Base-by-base conservation (phyloP, 352 stramenopile genomes). In the Pythium insidiosum region DNA sequence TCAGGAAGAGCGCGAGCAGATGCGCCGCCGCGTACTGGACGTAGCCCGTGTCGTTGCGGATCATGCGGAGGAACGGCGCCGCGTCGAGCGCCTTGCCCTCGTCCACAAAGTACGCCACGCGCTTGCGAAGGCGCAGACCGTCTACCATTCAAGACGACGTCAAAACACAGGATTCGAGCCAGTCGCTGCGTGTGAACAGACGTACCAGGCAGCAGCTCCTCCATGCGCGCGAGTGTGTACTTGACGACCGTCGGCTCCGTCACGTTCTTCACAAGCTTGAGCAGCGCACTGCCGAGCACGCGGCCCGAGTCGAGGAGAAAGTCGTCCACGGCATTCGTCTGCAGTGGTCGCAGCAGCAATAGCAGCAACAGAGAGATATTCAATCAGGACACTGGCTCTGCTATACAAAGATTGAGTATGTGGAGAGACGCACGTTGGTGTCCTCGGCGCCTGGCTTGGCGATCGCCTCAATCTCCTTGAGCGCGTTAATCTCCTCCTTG, bases 251-350 rank as follows among this genome's bases (percentile, higher is more conserved):
- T 87, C 12, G 79, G 77, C 43, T 94, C 81, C 6, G 81, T 94
- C 52, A 94, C 79, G 58, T 94, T 89, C 68, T 89, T 89, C 28
- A 94, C 62, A 26, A 94, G 49, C 57, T 94, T 94, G 30, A 94
- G 60, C 47, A 94, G 56, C 13, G 73, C 74, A 30, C 59, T 64
- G 11, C 59, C 78, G 29, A 94, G 59, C 39, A 67, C 56, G 58
- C 52, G 60, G 16, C 77, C 80, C 48, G 66, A 78, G 61, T 87
- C 80, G 77, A 58, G 35, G 40, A 89, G 61, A 21, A 85, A 86
- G 40, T 87, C 77, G 39, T 89, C 74, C 38, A 90, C 58, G 12
- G 74, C 70, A 36, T 82, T 86, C 11, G 61, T 57, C 73, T 88
- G 42, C n/a, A n/a, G n/a, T n/a, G n/a, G n/a, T 19, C 54, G 34